These are phyloP conservation scores for Saccharomyces hybrid DNA, from an alignment of 1,139 yeast species.

Conservation along the genomic window DNA sequence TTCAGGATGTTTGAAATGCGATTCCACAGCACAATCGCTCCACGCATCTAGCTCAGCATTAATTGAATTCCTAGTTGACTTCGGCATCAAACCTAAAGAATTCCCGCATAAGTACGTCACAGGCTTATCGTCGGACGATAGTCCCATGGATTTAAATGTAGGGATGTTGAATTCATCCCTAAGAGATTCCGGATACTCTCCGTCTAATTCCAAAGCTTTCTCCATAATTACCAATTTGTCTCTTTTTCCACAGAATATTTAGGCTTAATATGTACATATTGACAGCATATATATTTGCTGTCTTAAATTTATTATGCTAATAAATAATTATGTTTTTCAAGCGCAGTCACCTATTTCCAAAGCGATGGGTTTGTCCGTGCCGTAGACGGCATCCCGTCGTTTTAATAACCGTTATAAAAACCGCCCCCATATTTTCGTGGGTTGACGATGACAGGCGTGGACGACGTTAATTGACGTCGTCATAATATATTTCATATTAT, in stretches of 20 bases:
- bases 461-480: neutral
- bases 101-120: slow-evolving; percentile 74
- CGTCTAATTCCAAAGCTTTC: slow-evolving; percentile 13
- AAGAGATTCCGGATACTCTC: slow-evolving; percentile 33
- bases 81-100: slow-evolving; percentile 86
- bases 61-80: slow-evolving; percentile 48
- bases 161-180: slow-evolving; percentile 50
- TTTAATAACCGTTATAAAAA: neutral
- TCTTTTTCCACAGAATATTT: neutral
- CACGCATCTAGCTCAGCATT: slow-evolving; percentile 70
- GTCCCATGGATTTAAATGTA: slow-evolving; percentile 48
- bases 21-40: slow-evolving; percentile 71
- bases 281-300: neutral
- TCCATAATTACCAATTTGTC: slow-evolving; percentile 4
- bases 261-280: neutral
- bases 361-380: neutral
- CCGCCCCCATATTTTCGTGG: neutral
- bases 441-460: neutral
- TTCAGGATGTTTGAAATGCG: slow-evolving; percentile 70
- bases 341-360: neutral
- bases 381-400: neutral
- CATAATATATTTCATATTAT: neutral
- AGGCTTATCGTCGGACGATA: slow-evolving; percentile 21
- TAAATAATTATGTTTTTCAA: neutral
- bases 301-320: neutral